Evolutionary conservation across 257 asterid genomes (phyloP).

Genomic region (Lavandula angustifolia): DNA sequence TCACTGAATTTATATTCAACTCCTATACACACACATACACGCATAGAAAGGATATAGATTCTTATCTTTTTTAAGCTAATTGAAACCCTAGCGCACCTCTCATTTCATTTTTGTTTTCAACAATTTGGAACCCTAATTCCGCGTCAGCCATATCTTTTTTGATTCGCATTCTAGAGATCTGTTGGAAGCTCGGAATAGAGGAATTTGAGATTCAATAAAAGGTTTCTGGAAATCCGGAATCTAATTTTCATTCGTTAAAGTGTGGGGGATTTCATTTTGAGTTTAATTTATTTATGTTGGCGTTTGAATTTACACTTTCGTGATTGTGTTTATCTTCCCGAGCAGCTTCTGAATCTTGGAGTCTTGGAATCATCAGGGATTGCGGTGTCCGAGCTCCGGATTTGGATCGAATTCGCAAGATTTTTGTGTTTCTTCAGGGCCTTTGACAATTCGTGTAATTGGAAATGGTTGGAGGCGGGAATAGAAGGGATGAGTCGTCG

Average conservation of each 20-base stretch:
- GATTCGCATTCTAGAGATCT: slow-evolving; percentile 32
- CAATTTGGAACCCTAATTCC: slow-evolving; percentile 36
- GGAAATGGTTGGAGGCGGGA: slow-evolving; percentile 88
- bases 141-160: neutral
- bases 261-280: slow-evolving; percentile 17
- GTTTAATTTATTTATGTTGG: neutral
- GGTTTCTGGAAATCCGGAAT: slow-evolving; percentile 23
- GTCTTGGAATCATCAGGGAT: slow-evolving; percentile 18
- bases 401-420: slow-evolving; percentile 16
- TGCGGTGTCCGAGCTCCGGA: slow-evolving; percentile 23
- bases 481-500: slow-evolving; percentile 68
- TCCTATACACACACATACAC: slow-evolving; percentile 20
- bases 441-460: slow-evolving; percentile 21
- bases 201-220: slow-evolving; percentile 1
- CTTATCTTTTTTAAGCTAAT: slow-evolving; percentile 15
- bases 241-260: slow-evolving; percentile 12
- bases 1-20: slow-evolving; percentile 18
- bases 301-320: slow-evolving; percentile 23
- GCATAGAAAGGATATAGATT: slow-evolving; percentile 6
- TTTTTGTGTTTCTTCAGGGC: slow-evolving; percentile 22
- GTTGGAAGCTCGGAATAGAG: slow-evolving; percentile 21
- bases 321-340: slow-evolving; percentile 16
- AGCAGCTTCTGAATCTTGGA: slow-evolving; percentile 24
- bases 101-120: neutral
- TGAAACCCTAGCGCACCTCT: slow-evolving; percentile 30